Evolutionary conservation across 164 flowering plant species (phyloP).

Genomic region (Taxillus chinensis): DNA sequence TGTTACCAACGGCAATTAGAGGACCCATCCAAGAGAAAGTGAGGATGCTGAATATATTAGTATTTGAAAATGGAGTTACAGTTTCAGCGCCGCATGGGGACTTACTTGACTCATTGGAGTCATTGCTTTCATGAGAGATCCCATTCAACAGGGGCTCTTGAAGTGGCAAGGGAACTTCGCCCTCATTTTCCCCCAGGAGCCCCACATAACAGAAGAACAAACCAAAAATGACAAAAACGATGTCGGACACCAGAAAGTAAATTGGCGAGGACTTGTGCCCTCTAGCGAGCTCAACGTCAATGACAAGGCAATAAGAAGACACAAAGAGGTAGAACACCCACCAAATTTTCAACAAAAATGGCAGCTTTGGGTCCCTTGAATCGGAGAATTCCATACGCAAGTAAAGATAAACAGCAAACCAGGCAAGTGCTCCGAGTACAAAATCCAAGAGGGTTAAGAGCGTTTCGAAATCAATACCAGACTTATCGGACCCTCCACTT

Average conservation of each 20-base stretch:
- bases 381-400: slow-evolving; percentile 21
- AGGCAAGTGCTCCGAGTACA: slow-evolving; percentile 29
- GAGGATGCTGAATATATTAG: slow-evolving; percentile 35
- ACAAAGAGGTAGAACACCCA: slow-evolving; percentile 35
- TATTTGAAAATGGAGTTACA: slow-evolving; percentile 41
- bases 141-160: slow-evolving; percentile 58
- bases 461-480: slow-evolving; percentile 9
- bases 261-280: slow-evolving; percentile 12
- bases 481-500: slow-evolving; percentile 41
- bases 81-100: slow-evolving; percentile 18
- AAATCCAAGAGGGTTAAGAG: slow-evolving; percentile 38
- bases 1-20: slow-evolving; percentile 38
- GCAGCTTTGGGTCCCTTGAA: slow-evolving; percentile 27
- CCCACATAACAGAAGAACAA: slow-evolving; percentile 43
- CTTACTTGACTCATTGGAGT: slow-evolving; percentile 14
- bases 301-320: slow-evolving; percentile 37
- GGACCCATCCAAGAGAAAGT: slow-evolving; percentile 61
- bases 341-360: slow-evolving; percentile 43
- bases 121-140: slow-evolving; percentile 9
- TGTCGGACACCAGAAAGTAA: slow-evolving; percentile 33
- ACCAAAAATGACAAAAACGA: slow-evolving; percentile 31
- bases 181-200: slow-evolving; percentile 20
- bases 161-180: slow-evolving; percentile 16
- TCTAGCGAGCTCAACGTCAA: slow-evolving; percentile 26
- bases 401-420: slow-evolving; percentile 38